Conservation (phyloP, 208 protist species). For the Lotmaria passim region DNA sequence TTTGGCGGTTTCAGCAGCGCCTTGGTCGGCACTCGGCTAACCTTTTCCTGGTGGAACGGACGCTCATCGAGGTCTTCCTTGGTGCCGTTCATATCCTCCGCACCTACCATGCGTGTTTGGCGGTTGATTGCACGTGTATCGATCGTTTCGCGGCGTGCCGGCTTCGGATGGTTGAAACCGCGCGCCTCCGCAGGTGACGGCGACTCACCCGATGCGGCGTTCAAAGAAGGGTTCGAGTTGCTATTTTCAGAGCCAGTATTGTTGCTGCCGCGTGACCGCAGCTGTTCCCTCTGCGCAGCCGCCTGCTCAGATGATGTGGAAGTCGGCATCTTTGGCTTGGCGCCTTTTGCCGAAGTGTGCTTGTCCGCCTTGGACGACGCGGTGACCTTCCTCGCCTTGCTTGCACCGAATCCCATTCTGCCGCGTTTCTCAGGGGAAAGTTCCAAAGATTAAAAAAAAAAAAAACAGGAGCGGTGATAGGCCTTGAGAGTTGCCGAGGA, state of each 20-base stretch:
- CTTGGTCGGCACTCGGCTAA: slow-evolving; percentile 52
- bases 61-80: slow-evolving; percentile 31
- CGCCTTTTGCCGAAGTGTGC: background rate
- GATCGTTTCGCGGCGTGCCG: background rate
- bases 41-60: slow-evolving; percentile 42
- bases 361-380: background rate
- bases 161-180: slow-evolving; percentile 30
- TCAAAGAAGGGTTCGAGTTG: background rate
- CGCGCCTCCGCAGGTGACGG: slow-evolving; percentile 8
- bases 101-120: slow-evolving; percentile 28
- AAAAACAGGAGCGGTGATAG: background rate
- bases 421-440: background rate
- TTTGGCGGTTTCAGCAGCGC: slow-evolving; percentile 49
- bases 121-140: slow-evolving; percentile 12
- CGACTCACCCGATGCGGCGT: background rate
- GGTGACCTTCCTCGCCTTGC: slow-evolving; percentile 4
- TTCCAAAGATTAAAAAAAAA: slow-evolving; percentile 4
- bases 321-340: background rate
- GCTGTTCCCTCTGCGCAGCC: background rate
- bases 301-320: background rate
- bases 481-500: too few species aligned
- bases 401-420: slow-evolving; percentile 11
- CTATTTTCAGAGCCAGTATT: background rate
- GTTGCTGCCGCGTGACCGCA: background rate
- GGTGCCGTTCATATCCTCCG: slow-evolving; percentile 26